Base-by-base conservation (phyloP, 139 green algal genomes). In the Edaphochlamys debaryana region DNA sequence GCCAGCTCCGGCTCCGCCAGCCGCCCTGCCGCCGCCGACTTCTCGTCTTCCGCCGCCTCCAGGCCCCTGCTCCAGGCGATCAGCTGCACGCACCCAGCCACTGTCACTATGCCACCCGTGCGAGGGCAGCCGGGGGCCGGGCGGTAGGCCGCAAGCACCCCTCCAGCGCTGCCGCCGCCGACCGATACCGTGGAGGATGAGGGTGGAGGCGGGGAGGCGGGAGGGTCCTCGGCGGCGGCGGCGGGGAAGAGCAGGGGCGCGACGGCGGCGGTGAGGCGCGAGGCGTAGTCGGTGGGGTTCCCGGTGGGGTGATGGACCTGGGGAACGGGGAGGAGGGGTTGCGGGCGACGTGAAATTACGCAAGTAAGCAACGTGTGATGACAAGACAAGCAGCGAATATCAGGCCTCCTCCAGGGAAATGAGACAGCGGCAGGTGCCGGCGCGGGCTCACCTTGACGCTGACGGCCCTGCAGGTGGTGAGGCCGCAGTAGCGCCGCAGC, bases 61-160 rank as follows among this genome's bases (percentile, higher is more conserved):
- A 79, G 7, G 5, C 52, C 54, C 11, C 72, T 36, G 6, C 67
- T 23, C 72, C 72, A 79, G 5, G 52, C 72, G 54, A 79, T 79
- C 34, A 79, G 72, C 72, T 79, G 72, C 72, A 79, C 72, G 54
- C 72, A 79, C 36, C 72, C 72, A 23, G 25, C n/a, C 36, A 79
- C 72, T 6, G 52, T 36, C 52, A 79, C 52, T 36, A 79, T 17
- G 36, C 72, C 72, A 9, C 52, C 72, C 32, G 0, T 13, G n/a
- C n/a, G 62, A 29, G 40, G 41, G 27, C 11, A 23, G 37, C 37
- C 32, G 1, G 9, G n/a, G 63, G 25, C 3, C 37, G 32, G 37
- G 30, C 30, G 6, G 30, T 22, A 9, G 66, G 37, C 27, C 32
- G 7, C 32, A 34, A 2, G 1, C 32, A 11, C 23, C 20, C 50